Evolutionary conservation across 1,284 basidiomycete species (phyloP), one percentile per base, ranked within the genome.

Genomic region (Melanopsichium pennsylvanicum): DNA sequence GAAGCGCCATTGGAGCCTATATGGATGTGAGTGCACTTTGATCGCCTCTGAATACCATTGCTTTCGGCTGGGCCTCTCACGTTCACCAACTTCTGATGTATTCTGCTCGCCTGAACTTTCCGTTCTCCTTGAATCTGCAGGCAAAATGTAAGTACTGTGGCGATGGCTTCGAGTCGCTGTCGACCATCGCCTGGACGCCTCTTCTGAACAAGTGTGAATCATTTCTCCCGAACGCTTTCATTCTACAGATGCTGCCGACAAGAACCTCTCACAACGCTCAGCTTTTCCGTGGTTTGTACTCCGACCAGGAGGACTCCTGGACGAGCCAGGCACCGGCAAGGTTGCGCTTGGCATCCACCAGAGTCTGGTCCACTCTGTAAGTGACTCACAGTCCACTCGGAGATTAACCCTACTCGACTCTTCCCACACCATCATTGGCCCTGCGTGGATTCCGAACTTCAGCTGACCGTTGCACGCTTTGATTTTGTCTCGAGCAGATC

Each of bases 211-310:
- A n/a, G n/a, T n/a, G n/a, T n/a, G n/a, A n/a, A n/a, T n/a, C n/a
- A n/a, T n/a, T n/a, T n/a, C n/a, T n/a, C 12, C 34, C 26, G 6
- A 12, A 19, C 13, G 8, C 36, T 16, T 18, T 11, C 37, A 18
- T 31, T n/a, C 15, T 13, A 86, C 40, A 57, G 54, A 88, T 76
- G 85, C 87, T 58, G 88, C 89, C 5, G 89, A 91, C 81, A 85
- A 87, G 75, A 85, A 88, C 66, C 85, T 91, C 7, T 84, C 84
- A 19, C 75, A 82, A 37, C 85, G 88, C 23, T 85, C 84, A 16
- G 76, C 84, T 0, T 88, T 91, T 82, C 84, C 87, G 37, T 90
- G 86, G 86, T 87, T 87, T 7, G 88, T 90, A 33, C 81, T 91
- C 13, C 86, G 89, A 4, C 89, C 90, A 3, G 87, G 87, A 2